Base-by-base conservation (phyloP, 352 stramenopile species). In the Nothophytophthora sp. region DNA sequence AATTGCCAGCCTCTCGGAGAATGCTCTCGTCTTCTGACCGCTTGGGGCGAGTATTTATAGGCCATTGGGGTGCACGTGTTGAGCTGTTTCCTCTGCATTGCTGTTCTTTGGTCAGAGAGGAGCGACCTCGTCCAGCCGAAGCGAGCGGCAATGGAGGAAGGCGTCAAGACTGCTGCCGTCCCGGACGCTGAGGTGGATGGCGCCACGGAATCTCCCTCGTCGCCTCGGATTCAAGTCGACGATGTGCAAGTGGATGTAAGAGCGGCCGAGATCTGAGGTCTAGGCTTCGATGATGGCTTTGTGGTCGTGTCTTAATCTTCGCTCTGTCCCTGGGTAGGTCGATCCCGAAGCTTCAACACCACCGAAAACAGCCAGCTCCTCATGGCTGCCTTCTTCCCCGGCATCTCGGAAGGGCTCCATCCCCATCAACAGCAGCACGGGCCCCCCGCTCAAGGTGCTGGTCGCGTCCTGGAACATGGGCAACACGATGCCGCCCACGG, bases 381-480 rank as follows among this genome's bases (percentile, higher is more conserved):
- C 43, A 8, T 23, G 27, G 11, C 12, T 32, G 25, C 35, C 24
- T 18, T 39, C 38, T n/a, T 40, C 39, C 20, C 22, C 25, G 27
- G 38, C 34, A 12, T 16, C 37, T 35, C 38, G 51, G 9, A 67
- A 53, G 41, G 19, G 13, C 15, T 66, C 29, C 7, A 32, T 47
- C 7, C 61, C 23, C 34, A 32, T 50, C 22, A 55, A 27, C n/a
- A 22, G 9, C 23, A 58, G 29, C 20, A 57, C 18, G 23, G 52
- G 51, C 12, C 37, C 38, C 10, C 38, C 54, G 6, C 59, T 90
- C 11, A 78, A 81, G 51, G 67, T 90, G 24, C 62, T 88, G n/a
- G 38, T 90, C 32, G 75, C 61, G 2, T 88, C 86, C 6, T 96
- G 86, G 86, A 96, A 96, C 42, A 75, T 96, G 5, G 86, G 86